Evolutionary conservation across 306 rosid species (phyloP).

Genomic region (Dicorynia guianensis): DNA sequence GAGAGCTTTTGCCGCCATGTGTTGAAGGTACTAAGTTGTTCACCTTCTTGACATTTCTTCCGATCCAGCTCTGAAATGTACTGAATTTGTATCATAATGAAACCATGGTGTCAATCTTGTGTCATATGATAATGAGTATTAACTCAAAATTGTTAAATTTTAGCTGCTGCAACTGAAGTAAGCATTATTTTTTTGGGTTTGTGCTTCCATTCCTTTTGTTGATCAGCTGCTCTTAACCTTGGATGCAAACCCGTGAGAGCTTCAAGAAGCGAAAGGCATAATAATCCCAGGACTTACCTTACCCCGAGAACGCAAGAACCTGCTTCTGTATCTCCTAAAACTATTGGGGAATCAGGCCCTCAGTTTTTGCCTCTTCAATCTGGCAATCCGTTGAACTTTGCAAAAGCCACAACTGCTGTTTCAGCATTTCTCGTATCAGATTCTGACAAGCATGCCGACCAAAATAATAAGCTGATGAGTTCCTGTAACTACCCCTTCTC

Average conservation of each 20-base stretch:
- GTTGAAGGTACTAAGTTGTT: conserved; percentile 80
- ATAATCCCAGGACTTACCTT: conserved; percentile 87
- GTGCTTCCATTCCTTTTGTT: conserved; percentile 38
- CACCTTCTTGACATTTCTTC: conserved; percentile 25
- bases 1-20: conserved; percentile 95
- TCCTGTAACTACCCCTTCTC: conserved; percentile 58
- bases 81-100: conserved; percentile 37
- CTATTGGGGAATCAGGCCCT: conserved; percentile 54
- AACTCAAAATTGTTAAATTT: conserved; percentile 34
- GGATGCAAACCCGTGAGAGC: conserved; percentile 93
- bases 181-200: conserved; percentile 44
- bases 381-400: conserved; percentile 55
- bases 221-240: conserved; percentile 95
- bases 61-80: conserved; percentile 39
- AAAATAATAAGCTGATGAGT: conserved; percentile 46
- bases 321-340: conserved; percentile 53
- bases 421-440: conserved; percentile 57
- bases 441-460: conserved; percentile 52
- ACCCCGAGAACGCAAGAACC: conserved; percentile 73
- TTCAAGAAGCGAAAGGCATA: conserved; percentile 95
- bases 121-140: conserved; percentile 10
- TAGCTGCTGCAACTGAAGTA: conserved; percentile 47
- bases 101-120: conserved; percentile 32
- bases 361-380: conserved; percentile 48
- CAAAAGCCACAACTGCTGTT: conserved; percentile 48